Conservation (phyloP, 768 basidiomycete species). For the Leccinum incarnatum region DNA sequence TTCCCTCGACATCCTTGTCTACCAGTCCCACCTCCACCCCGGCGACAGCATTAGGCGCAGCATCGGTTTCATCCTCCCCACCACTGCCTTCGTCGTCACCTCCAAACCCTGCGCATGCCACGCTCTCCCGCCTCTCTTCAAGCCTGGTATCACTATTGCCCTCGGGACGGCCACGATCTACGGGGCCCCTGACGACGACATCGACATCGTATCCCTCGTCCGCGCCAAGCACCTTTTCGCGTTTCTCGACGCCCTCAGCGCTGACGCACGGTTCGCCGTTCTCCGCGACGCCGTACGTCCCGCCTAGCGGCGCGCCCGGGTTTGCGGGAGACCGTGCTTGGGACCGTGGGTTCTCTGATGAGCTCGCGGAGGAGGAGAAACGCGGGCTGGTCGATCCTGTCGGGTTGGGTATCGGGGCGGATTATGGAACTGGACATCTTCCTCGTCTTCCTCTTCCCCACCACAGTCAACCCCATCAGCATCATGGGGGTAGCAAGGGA, state of each 20-base stretch:
- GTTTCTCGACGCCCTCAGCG: slow-evolving; percentile 14
- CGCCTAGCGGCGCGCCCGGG: slow-evolving; percentile 72
- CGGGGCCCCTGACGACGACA: slow-evolving; percentile 1
- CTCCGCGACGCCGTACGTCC: slow-evolving; percentile 41
- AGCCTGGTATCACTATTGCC: slow-evolving; percentile 51
- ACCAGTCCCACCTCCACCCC: background rate
- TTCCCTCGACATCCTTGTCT: background rate
- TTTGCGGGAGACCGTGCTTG: slow-evolving; percentile 63
- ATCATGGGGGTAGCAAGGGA: slow-evolving; percentile 27
- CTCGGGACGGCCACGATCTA: slow-evolving; percentile 16
- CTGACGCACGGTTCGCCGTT: slow-evolving; percentile 54
- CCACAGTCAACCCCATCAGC: background rate
- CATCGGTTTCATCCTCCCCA: background rate
- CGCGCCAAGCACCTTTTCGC: slow-evolving; percentile 10
- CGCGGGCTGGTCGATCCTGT: slow-evolving; percentile 36
- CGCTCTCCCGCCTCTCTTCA: slow-evolving; percentile 46
- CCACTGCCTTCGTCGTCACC: background rate
- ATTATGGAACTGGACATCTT: background rate
- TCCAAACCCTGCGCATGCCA: slow-evolving; percentile 30
- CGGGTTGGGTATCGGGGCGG: slow-evolving; percentile 38
- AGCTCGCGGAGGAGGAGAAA: slow-evolving; percentile 41
- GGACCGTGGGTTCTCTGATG: slow-evolving; percentile 64
- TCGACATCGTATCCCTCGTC: slow-evolving; percentile 10
- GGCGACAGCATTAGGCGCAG: background rate
- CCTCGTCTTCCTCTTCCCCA: background rate